A percentile compares a stretch with the other conserved stretches of the same genome.
phyloP scores from a whole-genome alignment of 805 yeast species.

The Ogataea glucozyma region DNA sequence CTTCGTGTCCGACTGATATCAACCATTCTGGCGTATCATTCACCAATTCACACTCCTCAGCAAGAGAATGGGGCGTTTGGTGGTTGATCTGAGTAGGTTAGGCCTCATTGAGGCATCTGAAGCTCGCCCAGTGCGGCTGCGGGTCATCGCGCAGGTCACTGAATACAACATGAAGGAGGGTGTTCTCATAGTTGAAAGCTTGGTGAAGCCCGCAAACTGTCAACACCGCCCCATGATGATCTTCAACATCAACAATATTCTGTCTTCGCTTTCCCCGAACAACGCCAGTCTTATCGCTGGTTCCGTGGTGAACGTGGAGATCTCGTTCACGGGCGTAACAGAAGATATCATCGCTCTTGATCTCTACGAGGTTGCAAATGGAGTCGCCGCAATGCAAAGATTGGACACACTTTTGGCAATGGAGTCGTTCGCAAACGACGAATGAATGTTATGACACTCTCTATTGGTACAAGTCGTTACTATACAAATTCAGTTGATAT shows the following conservation, averaged over 20 bases:
- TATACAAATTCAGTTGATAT: not conserved
- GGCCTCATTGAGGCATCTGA: constrained; percentile 10
- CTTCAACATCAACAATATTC: constrained; percentile 15
- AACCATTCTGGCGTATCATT: no score
- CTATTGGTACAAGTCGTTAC: not conserved
- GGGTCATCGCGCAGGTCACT: constrained; percentile 27
- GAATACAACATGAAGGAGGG: constrained; percentile 23
- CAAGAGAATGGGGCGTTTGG: constrained; percentile 28
- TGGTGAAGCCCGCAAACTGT: constrained; percentile 9
- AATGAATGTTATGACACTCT: not conserved
- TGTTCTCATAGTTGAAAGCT: constrained; percentile 14
- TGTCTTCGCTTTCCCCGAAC: constrained; percentile 9
- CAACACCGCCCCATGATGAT: constrained; percentile 3
- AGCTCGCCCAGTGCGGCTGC: constrained; percentile 16
- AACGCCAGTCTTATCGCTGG: constrained; percentile 20
- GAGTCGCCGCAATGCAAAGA: constrained; percentile 15
- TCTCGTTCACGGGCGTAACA: constrained; percentile 15
- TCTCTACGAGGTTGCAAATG: constrained; percentile 25
- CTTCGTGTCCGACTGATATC: no score
- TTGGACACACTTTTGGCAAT: constrained; percentile 17
- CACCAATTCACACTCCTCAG: no score
- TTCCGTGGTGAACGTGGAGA: constrained; percentile 27
- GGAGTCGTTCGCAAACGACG: constrained; percentile 12
- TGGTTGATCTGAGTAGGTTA: constrained; percentile 20
- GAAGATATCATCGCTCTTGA: constrained; percentile 20